Base-by-base conservation (phyloP, 805 yeast species). In the Yamadazyma philogaea region DNA sequence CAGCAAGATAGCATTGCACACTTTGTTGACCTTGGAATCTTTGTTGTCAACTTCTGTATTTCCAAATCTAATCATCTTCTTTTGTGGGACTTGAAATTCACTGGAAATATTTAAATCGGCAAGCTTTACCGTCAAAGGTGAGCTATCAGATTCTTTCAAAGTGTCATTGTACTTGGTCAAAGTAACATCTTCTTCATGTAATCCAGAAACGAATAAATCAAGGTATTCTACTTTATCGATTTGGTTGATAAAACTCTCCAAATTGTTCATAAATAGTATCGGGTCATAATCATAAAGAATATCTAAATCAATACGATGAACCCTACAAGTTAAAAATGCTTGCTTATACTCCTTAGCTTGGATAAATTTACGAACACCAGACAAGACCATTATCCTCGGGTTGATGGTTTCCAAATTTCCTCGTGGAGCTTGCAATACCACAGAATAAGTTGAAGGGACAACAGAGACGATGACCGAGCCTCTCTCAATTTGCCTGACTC, bases 401-500 rank as follows among this genome's bases (percentile, higher is more conserved):
- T 80, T 82, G 15, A 93, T 85, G 0, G 98, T 89, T 62, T 93
- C 99, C 51, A 93, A 68, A 56, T 93, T 93, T 47, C 99, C 99
- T 60, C 99, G 78, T 45, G 95, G 95, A 4, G 96, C 96, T 61
- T 93, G 96, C 40, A 93, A 70, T 3, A 87, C 81, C 15, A 95
- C 89, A 0, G 90, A 76, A 43, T 89, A 81, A 42, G 79, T 84
- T 0, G 91, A 79, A 1, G 97, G 96, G 55, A 89, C 83, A 1
- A 79, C 79, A 30, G 89, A 72, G 0, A 91, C 87, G 37, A 93
- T 63, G n/a, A 85, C 53, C 0, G 97, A 88, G 1, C 99, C 98
- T 50, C 96, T 75, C 64, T 93, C 99, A 41, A 93, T 82, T 45
- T 83, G 79, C 54, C 99, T 79, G 12, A 84, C 75, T 64, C 97